Base-by-base conservation (phyloP, 768 basidiomycete genomes). In the Xerocomus potaroensis region DNA sequence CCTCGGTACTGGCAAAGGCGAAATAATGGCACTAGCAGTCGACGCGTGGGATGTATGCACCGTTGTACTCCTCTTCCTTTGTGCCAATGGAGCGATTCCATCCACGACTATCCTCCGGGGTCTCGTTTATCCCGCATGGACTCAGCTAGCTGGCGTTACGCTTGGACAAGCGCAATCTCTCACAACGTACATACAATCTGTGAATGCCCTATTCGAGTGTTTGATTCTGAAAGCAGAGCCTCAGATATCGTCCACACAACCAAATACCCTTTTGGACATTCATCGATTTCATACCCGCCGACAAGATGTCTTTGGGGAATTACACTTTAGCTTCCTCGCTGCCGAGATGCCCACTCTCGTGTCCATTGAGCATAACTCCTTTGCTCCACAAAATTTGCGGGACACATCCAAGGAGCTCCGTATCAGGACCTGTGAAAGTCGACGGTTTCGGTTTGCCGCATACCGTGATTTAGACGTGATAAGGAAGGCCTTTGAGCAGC, bases 51-150 rank as follows among this genome's bases (percentile, higher is more conserved):
- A 79, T 49, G 72, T 84, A 22, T 69, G 87, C 40, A 75, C 73
- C 1, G 68, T 77, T 5, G 78, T 87, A 3, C 69, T 90, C 7
- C 63, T 88, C 2, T 78, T 81, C 57, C 70, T 90, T 21, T 74
- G 76, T 22, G 75, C 83, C 16, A 77, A 79, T 44, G 85, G 84
- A 16, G 83, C 85, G 4, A 68, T 91, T 31, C 77, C 77, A 46
- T 80, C 83, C 7, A 86, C 86, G 1, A 88, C 86, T 0, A 74
- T 91, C 36, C 66, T 92, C 31, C 69, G 74, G 45, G 87, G 87
- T 12, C 63, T 92, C 15, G 76, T 89, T n/a, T 90, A 87, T 61
- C 87, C 85, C 16, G 79, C 81, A 5, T 92, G 88, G 89, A 69
- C 73, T 41, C 67, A 76, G 18, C 77, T 72, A n/a, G 77, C 80